These are phyloP conservation scores for Ceratocystis albifundus DNA, from an alignment of 2,329 filamentous ascomycete species.

Conservation along the genomic window DNA sequence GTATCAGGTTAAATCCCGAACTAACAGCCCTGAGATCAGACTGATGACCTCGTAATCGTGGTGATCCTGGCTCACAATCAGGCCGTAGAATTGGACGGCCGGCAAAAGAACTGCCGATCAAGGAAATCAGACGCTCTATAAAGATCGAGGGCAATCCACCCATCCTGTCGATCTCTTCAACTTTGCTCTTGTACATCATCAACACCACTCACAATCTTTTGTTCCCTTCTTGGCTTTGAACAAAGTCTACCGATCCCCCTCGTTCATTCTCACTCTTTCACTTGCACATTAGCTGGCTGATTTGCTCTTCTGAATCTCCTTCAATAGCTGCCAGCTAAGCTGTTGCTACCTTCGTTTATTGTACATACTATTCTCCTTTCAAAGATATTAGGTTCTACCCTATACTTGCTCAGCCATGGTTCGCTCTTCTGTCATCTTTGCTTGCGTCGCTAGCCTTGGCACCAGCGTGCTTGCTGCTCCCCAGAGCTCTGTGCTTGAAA, in stretches of 20 bases:
- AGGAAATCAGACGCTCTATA: neutral
- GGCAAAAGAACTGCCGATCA: neutral
- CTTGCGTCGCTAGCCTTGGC: neutral
- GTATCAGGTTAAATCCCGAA: no score
- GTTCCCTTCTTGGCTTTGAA: neutral
- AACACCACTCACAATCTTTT: neutral
- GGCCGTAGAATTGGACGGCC: no score
- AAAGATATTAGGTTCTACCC: neutral
- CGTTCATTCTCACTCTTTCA: neutral
- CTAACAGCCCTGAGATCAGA: no score
- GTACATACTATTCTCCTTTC: neutral
- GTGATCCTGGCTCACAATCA: no score
- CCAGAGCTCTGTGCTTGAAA: neutral
- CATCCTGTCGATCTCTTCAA: neutral
- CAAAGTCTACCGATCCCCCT: neutral
- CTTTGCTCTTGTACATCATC: neutral
- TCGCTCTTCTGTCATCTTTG: neutral
- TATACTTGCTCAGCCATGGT: neutral
- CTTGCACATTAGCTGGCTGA: neutral
- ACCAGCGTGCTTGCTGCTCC: neutral
- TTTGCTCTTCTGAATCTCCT: constrained; percentile 1
- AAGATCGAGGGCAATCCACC: neutral
- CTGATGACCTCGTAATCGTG: no score
- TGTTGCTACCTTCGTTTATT: neutral
- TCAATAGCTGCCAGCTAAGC: neutral